A percentile compares a stretch with the other conserved stretches of the same genome.
Conservation (phyloP, 352 stramenopile genomes). For the Halophytophthora polymorphica region DNA sequence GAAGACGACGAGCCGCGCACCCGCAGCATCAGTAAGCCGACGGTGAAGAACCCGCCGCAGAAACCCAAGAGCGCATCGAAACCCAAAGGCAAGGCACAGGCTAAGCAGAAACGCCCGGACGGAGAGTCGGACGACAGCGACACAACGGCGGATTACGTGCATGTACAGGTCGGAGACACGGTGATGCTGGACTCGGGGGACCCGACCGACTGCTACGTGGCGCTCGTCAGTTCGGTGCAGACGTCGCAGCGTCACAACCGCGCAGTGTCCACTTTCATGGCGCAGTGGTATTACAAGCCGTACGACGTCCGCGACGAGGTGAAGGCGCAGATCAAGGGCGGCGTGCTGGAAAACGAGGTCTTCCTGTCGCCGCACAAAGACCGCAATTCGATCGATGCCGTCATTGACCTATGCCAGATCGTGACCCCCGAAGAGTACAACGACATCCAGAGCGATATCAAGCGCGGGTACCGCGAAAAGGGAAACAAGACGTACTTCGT, state of each 20-base stretch:
- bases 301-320: conserved; percentile 70
- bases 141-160: conserved; percentile 49
- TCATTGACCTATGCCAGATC: conserved; percentile 74
- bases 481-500: conserved; percentile 56
- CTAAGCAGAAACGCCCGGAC: conserved; percentile 19
- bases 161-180: conserved; percentile 72
- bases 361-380: conserved; percentile 85
- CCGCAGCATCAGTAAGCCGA: conserved; percentile 19
- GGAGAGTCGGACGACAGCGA: conserved; percentile 46
- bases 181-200: conserved; percentile 77
- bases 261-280: conserved; percentile 56
- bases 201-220: conserved; percentile 59
- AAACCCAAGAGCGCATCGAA: conserved; percentile 15
- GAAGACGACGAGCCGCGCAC: conserved; percentile 20
- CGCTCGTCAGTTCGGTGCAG: conserved; percentile 73
- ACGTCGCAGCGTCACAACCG: conserved; percentile 49
- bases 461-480: conserved; percentile 67
- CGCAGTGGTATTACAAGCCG: conserved; percentile 85
- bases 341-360: conserved; percentile 66
- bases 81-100: neutral
- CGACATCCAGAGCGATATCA: conserved; percentile 69
- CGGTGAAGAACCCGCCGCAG: conserved; percentile 2
- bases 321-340: conserved; percentile 51
- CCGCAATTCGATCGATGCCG: conserved; percentile 77
- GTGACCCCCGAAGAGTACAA: conserved; percentile 71